Conservation (phyloP, 2,329 filamentous ascomycete genomes). For the Phaeosphaeriaceae sp. region DNA sequence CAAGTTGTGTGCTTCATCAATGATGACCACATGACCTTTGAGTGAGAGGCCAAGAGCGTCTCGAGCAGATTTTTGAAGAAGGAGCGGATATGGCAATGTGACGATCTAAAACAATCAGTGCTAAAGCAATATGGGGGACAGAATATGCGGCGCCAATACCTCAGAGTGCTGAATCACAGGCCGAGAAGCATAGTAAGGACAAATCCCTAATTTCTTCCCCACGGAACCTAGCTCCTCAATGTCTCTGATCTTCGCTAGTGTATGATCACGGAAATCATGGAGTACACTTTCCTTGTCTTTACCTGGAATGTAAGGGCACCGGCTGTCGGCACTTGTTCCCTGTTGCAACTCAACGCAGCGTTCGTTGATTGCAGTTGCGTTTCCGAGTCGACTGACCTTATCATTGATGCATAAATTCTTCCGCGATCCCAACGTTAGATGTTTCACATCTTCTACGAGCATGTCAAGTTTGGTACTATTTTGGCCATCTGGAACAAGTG, state of each 20-base stretch:
- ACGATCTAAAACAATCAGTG: conserved; percentile 64
- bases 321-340: conserved; percentile 65
- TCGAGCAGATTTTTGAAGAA: conserved; percentile 84
- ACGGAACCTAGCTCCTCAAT: conserved; percentile 88
- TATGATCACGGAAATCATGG: conserved; percentile 82
- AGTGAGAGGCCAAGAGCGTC: conserved; percentile 87
- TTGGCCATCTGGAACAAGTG: conserved; percentile 53
- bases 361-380: conserved; percentile 86
- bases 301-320: conserved; percentile 79
- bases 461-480: conserved; percentile 22
- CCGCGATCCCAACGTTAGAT: conserved; percentile 82
- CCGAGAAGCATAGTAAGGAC: conserved; percentile 95
- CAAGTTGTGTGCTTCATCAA: conserved; percentile 97
- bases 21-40: conserved; percentile 88
- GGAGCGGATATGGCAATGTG: conserved; percentile 87
- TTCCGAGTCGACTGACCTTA: conserved; percentile 72
- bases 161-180: conserved; percentile 82
- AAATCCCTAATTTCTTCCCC: conserved; percentile 80
- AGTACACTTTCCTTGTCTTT: conserved; percentile 75
- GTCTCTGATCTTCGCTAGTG: conserved; percentile 83
- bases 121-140: background rate
- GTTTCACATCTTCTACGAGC: conserved; percentile 71
- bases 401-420: conserved; percentile 92
- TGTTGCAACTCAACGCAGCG: conserved; percentile 90
- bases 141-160: conserved; percentile 44